A percentile compares a stretch with the other conserved stretches of the same genome.
Conservation (phyloP, 495 filamentous ascomycete genomes). For the Schizothecium vesticola region DNA sequence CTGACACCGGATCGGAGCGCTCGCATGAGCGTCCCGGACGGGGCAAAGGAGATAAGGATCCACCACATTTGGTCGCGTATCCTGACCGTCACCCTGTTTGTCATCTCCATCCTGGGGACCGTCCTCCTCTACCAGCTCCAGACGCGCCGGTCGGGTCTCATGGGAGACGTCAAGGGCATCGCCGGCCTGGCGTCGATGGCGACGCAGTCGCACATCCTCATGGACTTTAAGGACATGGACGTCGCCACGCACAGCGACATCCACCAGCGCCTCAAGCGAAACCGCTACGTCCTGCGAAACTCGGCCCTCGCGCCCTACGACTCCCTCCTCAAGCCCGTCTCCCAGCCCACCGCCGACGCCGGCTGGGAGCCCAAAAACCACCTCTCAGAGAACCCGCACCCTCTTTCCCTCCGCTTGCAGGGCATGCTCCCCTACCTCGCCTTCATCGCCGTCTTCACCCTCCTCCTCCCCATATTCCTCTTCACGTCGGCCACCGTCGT, state of each 20-base stretch:
- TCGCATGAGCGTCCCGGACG: slow-evolving; percentile 25
- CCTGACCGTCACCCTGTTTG: slow-evolving; percentile 44
- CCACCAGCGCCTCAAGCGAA: slow-evolving; percentile 56
- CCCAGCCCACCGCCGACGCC: slow-evolving; percentile 21
- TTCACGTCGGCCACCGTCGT: slow-evolving; percentile 51
- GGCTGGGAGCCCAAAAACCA: slow-evolving; percentile 36
- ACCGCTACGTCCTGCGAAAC: slow-evolving; percentile 64
- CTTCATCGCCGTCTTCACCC: slow-evolving; percentile 43
- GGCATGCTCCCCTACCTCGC: slow-evolving; percentile 54
- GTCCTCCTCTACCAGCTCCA: slow-evolving; percentile 54
- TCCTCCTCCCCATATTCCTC: slow-evolving; percentile 51
- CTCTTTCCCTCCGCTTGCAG: slow-evolving; percentile 58
- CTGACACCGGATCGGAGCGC: slow-evolving; percentile 42
- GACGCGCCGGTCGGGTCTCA: slow-evolving; percentile 57
- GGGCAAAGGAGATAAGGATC: slow-evolving; percentile 49
- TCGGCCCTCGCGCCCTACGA: slow-evolving; percentile 55
- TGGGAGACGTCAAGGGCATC: slow-evolving; percentile 66
- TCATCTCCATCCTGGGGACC: slow-evolving; percentile 53
- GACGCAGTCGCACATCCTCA: slow-evolving; percentile 62
- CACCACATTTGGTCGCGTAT: slow-evolving; percentile 55
- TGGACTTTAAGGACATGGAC: slow-evolving; percentile 69
- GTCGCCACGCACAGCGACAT: slow-evolving; percentile 58
- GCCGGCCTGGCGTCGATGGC: slow-evolving; percentile 72
- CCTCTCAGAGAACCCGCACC: slow-evolving; percentile 56
- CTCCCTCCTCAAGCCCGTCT: slow-evolving; percentile 14